These are phyloP conservation scores for Trypanosoma conorhini DNA, from an alignment of 208 protist genomes.

Conservation along the genomic window DNA sequence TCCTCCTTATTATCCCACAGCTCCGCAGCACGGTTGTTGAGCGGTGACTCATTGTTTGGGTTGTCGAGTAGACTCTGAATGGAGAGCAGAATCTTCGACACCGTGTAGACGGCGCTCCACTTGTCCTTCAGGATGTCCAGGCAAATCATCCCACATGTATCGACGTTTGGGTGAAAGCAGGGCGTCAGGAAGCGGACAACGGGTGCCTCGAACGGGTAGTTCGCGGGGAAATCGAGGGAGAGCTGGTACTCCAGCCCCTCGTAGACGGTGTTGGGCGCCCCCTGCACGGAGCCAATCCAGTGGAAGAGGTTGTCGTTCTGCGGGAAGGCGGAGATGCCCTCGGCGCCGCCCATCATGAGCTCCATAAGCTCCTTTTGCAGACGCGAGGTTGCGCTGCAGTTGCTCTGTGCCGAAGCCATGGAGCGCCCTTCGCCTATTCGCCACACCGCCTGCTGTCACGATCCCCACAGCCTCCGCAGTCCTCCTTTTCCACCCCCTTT, in stretches of 20 bases:
- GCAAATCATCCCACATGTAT: slow-evolving; percentile 93
- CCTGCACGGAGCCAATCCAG: slow-evolving; percentile 92
- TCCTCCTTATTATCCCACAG: slow-evolving; percentile 87
- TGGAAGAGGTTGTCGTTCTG: slow-evolving; percentile 93
- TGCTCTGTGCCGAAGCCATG: slow-evolving; percentile 25
- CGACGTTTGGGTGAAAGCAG: slow-evolving; percentile 97
- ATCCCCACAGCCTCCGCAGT: background rate
- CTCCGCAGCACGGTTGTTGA: slow-evolving; percentile 94
- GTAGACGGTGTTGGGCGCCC: slow-evolving; percentile 86
- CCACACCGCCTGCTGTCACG: background rate
- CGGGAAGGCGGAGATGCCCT: slow-evolving; percentile 95
- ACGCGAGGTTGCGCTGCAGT: slow-evolving; percentile 60
- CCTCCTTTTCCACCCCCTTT: background rate
- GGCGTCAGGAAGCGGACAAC: slow-evolving; percentile 93
- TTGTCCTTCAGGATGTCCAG: slow-evolving; percentile 98
- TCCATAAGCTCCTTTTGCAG: slow-evolving; percentile 95
- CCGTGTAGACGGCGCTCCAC: slow-evolving; percentile 96
- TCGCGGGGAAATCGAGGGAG: slow-evolving; percentile 87
- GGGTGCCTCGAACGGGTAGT: slow-evolving; percentile 96
- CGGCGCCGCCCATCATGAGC: slow-evolving; percentile 86
- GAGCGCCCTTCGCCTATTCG: background rate
- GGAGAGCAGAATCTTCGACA: slow-evolving; percentile 93
- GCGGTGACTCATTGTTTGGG: slow-evolving; percentile 96
- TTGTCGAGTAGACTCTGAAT: slow-evolving; percentile 96
- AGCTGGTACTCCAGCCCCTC: slow-evolving; percentile 94